phyloP scores from a whole-genome alignment of 106 monocot species.

The Iris macrosiphon region DNA sequence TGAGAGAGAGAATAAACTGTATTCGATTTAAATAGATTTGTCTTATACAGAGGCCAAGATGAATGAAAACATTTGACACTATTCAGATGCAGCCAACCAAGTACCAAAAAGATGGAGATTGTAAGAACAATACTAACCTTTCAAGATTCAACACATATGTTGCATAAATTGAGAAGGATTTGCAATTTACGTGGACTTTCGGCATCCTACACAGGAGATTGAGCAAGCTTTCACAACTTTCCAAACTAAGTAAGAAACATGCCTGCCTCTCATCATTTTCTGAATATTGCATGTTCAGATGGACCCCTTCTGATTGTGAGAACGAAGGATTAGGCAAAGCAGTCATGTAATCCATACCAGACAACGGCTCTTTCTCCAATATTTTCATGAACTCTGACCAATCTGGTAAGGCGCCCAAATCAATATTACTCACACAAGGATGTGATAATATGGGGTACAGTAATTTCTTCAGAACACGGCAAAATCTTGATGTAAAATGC shows the following conservation, averaged over 20 bases:
- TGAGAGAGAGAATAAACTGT: no score
- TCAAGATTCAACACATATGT: conserved; percentile 59
- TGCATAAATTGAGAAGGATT: conserved; percentile 30
- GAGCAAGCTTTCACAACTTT: conserved; percentile 50
- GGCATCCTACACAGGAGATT: conserved; percentile 40
- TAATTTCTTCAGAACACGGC: conserved; percentile 43
- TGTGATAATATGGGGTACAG: conserved; percentile 15
- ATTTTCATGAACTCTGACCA: conserved; percentile 38
- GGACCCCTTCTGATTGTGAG: background rate
- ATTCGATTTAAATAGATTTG: no score
- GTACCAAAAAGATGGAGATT: no score
- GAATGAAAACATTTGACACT: no score
- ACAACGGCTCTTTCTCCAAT: conserved; percentile 18
- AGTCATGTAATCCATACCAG: conserved; percentile 7
- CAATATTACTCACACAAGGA: conserved; percentile 13
- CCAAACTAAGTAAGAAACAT: conserved; percentile 12
- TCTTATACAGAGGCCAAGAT: no score
- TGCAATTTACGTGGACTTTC: conserved; percentile 23
- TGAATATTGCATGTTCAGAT: background rate
- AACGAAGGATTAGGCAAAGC: conserved; percentile 16
- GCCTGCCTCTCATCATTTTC: conserved; percentile 6
- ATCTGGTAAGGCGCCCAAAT: conserved; percentile 47
- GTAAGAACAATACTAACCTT: conserved; percentile 35
- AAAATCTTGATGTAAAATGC: conserved; percentile 48
- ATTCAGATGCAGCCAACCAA: no score